Evolutionary conservation across 2,329 filamentous ascomycete genomes (phyloP).

Genomic region (Diaporthe australafricana): DNA sequence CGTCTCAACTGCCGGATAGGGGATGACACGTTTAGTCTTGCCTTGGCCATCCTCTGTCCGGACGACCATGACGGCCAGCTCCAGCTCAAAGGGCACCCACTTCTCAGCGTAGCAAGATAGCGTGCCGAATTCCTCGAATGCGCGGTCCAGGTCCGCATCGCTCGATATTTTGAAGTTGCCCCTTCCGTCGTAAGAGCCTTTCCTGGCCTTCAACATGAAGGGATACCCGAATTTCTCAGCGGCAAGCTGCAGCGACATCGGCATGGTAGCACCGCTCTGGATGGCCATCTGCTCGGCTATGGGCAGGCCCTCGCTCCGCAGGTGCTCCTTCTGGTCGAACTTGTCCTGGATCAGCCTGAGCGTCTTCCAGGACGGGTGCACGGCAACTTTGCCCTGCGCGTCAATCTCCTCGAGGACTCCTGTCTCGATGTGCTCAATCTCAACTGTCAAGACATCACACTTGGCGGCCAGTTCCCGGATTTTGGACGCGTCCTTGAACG

Average conservation of each 20-base stretch:
- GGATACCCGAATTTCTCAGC: constrained; percentile 79
- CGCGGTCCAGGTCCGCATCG: constrained; percentile 65
- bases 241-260: constrained; percentile 71
- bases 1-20: constrained; percentile 93
- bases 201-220: constrained; percentile 92
- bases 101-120: constrained; percentile 88
- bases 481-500: constrained; percentile 85
- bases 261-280: constrained; percentile 63
- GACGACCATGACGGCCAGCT: constrained; percentile 94
- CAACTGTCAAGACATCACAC: constrained; percentile 88
- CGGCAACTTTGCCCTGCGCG: constrained; percentile 69
- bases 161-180: constrained; percentile 68
- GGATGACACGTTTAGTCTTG: constrained; percentile 63
- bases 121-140: constrained; percentile 75
- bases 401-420: constrained; percentile 86
- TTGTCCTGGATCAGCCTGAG: constrained; percentile 94
- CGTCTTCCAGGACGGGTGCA: constrained; percentile 88
- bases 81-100: constrained; percentile 86
- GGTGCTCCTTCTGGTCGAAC: constrained; percentile 86
- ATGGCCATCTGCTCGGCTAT: constrained; percentile 79
- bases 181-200: constrained; percentile 92
- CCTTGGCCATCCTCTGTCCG: constrained; percentile 79
- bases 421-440: constrained; percentile 97
- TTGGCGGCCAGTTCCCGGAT: constrained; percentile 82
- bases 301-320: constrained; percentile 75